Conservation (phyloP, 495 filamentous ascomycete genomes). For the Xylaria nigripes region DNA sequence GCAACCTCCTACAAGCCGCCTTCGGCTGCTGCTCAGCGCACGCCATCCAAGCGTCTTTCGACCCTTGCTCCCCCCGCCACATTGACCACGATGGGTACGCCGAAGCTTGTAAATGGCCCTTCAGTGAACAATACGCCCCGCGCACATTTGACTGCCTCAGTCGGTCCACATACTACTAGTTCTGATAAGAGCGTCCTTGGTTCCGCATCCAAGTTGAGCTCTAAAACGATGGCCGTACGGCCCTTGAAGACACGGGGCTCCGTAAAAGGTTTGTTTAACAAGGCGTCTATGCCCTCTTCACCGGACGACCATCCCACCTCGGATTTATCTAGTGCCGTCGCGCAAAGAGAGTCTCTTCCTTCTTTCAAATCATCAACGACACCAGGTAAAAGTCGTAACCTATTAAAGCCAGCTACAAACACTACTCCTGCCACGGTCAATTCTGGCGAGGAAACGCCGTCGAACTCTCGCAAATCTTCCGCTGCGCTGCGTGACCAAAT, state of each 20-base stretch:
- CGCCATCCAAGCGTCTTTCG: slow-evolving; percentile 20
- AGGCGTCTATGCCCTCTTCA: slow-evolving; percentile 39
- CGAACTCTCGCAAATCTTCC: slow-evolving; percentile 55
- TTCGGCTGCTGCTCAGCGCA: slow-evolving; percentile 31
- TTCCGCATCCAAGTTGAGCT: slow-evolving; percentile 32
- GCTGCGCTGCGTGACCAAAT: slow-evolving; percentile 80
- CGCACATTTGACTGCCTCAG: slow-evolving; percentile 18
- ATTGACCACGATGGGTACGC: neutral
- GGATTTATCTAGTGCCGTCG: slow-evolving; percentile 13
- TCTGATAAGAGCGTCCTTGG: slow-evolving; percentile 30
- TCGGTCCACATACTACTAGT: slow-evolving; percentile 31
- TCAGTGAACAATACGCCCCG: slow-evolving; percentile 18
- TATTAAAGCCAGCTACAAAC: slow-evolving; percentile 27
- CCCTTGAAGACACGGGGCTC: slow-evolving; percentile 48
- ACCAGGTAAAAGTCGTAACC: slow-evolving; percentile 37
- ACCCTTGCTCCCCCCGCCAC: slow-evolving; percentile 16
- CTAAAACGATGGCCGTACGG: slow-evolving; percentile 43
- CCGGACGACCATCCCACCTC: slow-evolving; percentile 28
- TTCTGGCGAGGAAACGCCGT: slow-evolving; percentile 27
- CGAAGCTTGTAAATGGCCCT: slow-evolving; percentile 1
- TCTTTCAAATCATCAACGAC: slow-evolving; percentile 43
- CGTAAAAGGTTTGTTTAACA: slow-evolving; percentile 45
- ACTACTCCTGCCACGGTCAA: slow-evolving; percentile 35
- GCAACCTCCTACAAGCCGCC: slow-evolving; percentile 29
- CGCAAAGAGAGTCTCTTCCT: slow-evolving; percentile 32